Conservation (phyloP, 2,329 filamentous ascomycete genomes). For the Aspergillus pseudonomiae region DNA sequence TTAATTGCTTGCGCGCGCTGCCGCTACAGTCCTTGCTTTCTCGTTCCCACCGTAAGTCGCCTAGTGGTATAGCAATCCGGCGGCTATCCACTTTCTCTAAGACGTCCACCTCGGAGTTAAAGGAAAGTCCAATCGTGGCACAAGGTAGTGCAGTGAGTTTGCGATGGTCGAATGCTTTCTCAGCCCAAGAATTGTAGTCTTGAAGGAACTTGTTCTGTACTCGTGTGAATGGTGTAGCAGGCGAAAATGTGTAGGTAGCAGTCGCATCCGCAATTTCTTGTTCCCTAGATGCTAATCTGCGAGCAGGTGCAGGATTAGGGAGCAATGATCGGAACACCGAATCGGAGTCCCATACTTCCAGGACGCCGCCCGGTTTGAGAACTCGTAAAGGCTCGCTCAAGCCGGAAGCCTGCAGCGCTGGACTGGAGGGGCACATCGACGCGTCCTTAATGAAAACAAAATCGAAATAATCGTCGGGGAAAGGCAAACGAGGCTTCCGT, state of each 20-base stretch:
- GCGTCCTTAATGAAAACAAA: conserved; percentile 87
- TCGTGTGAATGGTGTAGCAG: conserved; percentile 78
- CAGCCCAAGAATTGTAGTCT: conserved; percentile 82
- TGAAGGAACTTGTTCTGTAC: conserved; percentile 80
- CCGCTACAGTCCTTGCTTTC: conserved; percentile 52
- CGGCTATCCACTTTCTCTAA: conserved; percentile 71
- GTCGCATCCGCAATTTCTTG: conserved; percentile 67
- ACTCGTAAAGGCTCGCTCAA: conserved; percentile 77
- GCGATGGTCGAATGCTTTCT: conserved; percentile 71
- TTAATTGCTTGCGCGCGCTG: conserved; percentile 56
- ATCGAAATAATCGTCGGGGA: conserved; percentile 79
- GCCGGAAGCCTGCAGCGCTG: conserved; percentile 56
- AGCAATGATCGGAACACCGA: conserved; percentile 80
- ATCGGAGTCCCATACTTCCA: conserved; percentile 92
- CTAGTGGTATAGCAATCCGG: conserved; percentile 82
- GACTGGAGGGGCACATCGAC: conserved; percentile 66
- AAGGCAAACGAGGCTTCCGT: conserved; percentile 73
- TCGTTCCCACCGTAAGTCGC: conserved; percentile 84
- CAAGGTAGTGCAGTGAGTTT: conserved; percentile 76
- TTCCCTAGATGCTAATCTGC: conserved; percentile 62
- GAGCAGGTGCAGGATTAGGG: conserved; percentile 69
- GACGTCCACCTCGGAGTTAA: conserved; percentile 77
- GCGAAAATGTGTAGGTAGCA: conserved; percentile 79
- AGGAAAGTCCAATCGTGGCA: conserved; percentile 71
- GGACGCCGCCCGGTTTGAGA: conserved; percentile 72